Conservation (phyloP, 2,329 filamentous ascomycete genomes). For the Pleoardoris graminearum region DNA sequence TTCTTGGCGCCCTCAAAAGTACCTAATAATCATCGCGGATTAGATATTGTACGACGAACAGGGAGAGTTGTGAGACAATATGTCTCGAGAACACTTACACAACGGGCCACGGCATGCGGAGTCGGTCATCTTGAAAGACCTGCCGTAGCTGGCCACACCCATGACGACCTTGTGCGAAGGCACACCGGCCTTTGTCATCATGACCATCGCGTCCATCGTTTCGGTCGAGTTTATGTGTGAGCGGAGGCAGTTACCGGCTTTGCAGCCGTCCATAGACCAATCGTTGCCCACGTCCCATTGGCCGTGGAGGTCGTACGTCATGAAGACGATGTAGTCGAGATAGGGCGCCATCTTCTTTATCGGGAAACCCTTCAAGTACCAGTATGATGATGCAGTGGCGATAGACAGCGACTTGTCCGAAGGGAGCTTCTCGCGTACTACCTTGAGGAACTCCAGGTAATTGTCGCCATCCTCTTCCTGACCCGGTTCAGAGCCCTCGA, state of each 20-base stretch:
- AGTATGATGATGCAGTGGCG: background rate
- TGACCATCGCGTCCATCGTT: constrained; percentile 27
- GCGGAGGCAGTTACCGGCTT: constrained; percentile 3
- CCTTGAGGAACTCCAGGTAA: background rate
- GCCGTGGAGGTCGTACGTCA: background rate
- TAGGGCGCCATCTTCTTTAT: background rate
- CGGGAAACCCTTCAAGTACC: background rate
- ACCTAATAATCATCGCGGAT: background rate
- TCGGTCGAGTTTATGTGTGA: constrained; percentile 16
- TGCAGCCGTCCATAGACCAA: background rate
- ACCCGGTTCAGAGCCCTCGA: constrained; percentile 25
- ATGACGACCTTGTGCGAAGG: constrained; percentile 37
- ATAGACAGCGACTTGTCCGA: background rate
- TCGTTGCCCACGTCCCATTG: background rate
- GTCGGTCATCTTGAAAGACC: constrained; percentile 33
- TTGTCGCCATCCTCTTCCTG: background rate
- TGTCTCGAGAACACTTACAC: constrained; percentile 25
- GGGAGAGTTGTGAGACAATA: background rate
- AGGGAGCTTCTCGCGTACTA: background rate
- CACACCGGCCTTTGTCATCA: constrained; percentile 47
- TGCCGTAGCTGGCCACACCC: constrained; percentile 44
- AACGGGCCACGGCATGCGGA: constrained; percentile 25
- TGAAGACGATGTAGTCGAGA: background rate
- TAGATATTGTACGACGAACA: background rate
- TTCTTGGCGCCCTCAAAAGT: constrained; percentile 15